Conservation (phyloP, 805 yeast genomes). For the Yarrowia yakushimensis region DNA sequence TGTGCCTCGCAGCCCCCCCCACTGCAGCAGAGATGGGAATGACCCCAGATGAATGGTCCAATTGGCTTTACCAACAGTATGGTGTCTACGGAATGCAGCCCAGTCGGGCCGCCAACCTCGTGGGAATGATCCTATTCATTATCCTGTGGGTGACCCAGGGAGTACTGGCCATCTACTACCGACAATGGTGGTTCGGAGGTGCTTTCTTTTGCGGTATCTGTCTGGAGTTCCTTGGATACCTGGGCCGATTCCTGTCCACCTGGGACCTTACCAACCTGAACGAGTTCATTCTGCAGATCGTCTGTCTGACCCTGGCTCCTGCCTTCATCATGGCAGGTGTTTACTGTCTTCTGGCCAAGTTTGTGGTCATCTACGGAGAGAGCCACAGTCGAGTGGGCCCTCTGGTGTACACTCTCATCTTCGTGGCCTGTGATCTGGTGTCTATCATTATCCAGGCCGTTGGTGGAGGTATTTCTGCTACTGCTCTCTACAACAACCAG, state of each 20-base stretch:
- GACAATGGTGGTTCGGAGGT: slow-evolving; percentile 63
- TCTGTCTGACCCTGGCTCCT: slow-evolving; percentile 72
- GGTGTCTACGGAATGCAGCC: slow-evolving; percentile 45
- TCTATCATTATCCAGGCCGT: slow-evolving; percentile 64
- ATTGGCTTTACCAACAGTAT: neutral
- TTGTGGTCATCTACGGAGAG: slow-evolving; percentile 56
- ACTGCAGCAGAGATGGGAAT: slow-evolving; percentile 11
- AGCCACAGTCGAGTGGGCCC: slow-evolving; percentile 52
- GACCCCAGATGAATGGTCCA: neutral
- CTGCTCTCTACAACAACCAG: slow-evolving; percentile 37
- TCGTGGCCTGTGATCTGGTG: slow-evolving; percentile 63
- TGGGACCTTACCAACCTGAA: slow-evolving; percentile 38
- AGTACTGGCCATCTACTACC: slow-evolving; percentile 44
- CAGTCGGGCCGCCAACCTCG: slow-evolving; percentile 53
- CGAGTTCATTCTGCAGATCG: slow-evolving; percentile 59
- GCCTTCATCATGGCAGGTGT: slow-evolving; percentile 81
- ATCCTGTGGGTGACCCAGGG: slow-evolving; percentile 46
- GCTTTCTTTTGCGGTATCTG: slow-evolving; percentile 49
- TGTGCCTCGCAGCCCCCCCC: slow-evolving; percentile 2
- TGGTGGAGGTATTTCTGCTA: slow-evolving; percentile 72
- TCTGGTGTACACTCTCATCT: slow-evolving; percentile 57
- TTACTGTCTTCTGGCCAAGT: slow-evolving; percentile 65
- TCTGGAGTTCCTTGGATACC: slow-evolving; percentile 66
- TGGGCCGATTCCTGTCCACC: slow-evolving; percentile 52
- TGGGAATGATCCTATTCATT: slow-evolving; percentile 55